These are phyloP conservation scores for Leptographium radiaticola DNA, from an alignment of 2,329 filamentous ascomycete genomes.

Conservation along the genomic window DNA sequence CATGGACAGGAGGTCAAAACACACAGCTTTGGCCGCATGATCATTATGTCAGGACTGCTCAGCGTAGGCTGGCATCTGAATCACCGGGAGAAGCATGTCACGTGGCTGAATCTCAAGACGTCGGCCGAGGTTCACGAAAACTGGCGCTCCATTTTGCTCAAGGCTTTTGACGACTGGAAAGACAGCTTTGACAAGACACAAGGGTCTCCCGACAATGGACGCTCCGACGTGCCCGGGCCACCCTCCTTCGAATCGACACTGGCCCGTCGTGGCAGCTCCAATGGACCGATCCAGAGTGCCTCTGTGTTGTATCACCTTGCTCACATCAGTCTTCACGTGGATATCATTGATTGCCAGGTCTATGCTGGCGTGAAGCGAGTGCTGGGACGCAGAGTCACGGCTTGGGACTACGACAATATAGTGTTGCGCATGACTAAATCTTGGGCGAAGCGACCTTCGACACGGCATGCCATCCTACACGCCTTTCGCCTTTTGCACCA, in stretches of 20 bases:
- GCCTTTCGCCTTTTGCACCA: constrained; percentile 67
- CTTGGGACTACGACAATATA: constrained; percentile 60
- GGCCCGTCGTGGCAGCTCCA: constrained; percentile 35
- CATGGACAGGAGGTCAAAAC: constrained; percentile 72
- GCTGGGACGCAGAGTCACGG: constrained; percentile 59
- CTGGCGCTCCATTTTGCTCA: constrained; percentile 65
- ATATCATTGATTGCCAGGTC: constrained; percentile 82
- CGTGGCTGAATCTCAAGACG: constrained; percentile 57
- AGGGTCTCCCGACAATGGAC: constrained; percentile 20
- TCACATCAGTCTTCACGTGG: constrained; percentile 79
- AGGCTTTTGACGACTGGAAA: constrained; percentile 80
- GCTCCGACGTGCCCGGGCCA: neutral
- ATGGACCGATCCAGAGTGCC: constrained; percentile 60
- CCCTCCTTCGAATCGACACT: constrained; percentile 16
- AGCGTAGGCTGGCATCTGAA: constrained; percentile 89
- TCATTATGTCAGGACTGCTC: constrained; percentile 81
- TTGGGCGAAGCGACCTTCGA: constrained; percentile 65
- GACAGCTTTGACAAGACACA: constrained; percentile 66
- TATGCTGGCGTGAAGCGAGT: constrained; percentile 69
- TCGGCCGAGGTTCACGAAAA: constrained; percentile 50
- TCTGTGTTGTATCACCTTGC: constrained; percentile 75
- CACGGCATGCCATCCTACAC: constrained; percentile 72
- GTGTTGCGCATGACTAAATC: constrained; percentile 56
- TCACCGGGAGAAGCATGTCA: constrained; percentile 73
- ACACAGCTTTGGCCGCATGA: constrained; percentile 78